Evolutionary conservation across 2,329 filamentous ascomycete species (phyloP), one percentile per base, ranked within the genome.

Genomic region (Lojkania enalia): DNA sequence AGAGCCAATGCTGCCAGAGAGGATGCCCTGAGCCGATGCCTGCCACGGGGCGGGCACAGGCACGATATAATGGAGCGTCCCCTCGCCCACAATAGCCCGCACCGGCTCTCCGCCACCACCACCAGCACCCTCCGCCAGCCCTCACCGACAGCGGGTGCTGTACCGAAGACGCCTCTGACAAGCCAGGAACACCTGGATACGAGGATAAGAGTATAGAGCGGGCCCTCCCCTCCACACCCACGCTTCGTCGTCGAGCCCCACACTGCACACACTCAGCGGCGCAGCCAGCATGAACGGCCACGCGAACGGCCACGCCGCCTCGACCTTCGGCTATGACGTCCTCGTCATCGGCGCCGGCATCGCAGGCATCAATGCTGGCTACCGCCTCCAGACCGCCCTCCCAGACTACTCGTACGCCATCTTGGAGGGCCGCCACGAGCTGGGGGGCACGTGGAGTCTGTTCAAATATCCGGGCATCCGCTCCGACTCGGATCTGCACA

Each of bases 401-500:
- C 83, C 85, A 0, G 61, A 73, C 32, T 70, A 76, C 29, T 78
- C 67, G 2, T 90, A 87, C 61, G 75, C 79, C 11, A 80, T 92
- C 19, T 76, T 91, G 13, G 88, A 92, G 65, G 77, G 76, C 1
- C 82, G 88, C 23, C 73, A 77, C 38, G 71, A 75, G 19, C 74
- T 91, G 4, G 88, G 88, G 1, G 88, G 88, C 1, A 92, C 88
- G 0, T 91, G 88, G 88, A 83, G 86, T 57, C 71, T 90, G 2
- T 92, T 90, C 72, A 80, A 77, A 30, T 92, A 90, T 55, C 87
- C 86, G 0, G 85, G 88, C 5, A 85, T 88, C 51, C 72, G 74
- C 12, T 76, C 73, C 14, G 74, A 77, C 48, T 74, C 72, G 0
- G 75, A 78, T 51, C 61, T 78, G 33, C 71, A 76, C 57, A 77